These are phyloP conservation scores for Mortierella antarctica DNA, from an alignment of 192 early-diverging fungal genomes.

Conservation along the genomic window DNA sequence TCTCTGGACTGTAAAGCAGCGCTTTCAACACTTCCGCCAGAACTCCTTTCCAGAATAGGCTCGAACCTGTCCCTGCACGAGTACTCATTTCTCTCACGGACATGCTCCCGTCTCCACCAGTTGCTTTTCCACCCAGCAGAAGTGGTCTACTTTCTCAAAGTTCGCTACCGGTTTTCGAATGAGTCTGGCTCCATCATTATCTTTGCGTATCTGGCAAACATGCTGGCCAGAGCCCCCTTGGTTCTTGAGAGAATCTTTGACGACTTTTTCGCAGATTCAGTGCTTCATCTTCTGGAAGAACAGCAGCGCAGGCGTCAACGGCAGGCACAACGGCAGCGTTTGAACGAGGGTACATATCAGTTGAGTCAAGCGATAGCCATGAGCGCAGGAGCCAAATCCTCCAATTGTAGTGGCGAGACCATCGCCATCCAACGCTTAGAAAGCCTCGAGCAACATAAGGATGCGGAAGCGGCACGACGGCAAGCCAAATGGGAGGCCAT, in stretches of 20 bases:
- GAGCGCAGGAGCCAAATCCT: neutral
- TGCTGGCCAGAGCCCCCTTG: constrained; percentile 47
- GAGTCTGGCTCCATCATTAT: constrained; percentile 55
- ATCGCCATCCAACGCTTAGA: constrained; percentile 14
- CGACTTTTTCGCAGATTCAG: constrained; percentile 54
- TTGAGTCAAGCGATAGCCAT: constrained; percentile 8
- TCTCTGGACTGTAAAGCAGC: constrained; percentile 25
- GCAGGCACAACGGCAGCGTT: constrained; percentile 5
- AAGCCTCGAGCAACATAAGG: constrained; percentile 15
- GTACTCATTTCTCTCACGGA: constrained; percentile 45
- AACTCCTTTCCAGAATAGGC: constrained; percentile 47
- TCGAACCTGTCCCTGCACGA: constrained; percentile 40
- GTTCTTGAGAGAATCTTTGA: constrained; percentile 57
- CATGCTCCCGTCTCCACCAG: constrained; percentile 25
- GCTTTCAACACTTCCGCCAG: constrained; percentile 39
- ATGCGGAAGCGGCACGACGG: constrained; percentile 27
- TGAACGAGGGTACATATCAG: constrained; percentile 8
- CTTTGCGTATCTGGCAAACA: constrained; percentile 56
- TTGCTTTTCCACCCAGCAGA: constrained; percentile 53
- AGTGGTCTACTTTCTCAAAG: constrained; percentile 51
- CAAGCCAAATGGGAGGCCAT: constrained; percentile 48
- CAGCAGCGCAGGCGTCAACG: constrained; percentile 3
- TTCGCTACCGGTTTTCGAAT: constrained; percentile 51
- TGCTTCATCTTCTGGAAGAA: constrained; percentile 23
- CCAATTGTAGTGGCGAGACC: too few relatives aligned